phyloP scores from a whole-genome alignment of 768 basidiomycete genomes.

The Russula foetens region DNA sequence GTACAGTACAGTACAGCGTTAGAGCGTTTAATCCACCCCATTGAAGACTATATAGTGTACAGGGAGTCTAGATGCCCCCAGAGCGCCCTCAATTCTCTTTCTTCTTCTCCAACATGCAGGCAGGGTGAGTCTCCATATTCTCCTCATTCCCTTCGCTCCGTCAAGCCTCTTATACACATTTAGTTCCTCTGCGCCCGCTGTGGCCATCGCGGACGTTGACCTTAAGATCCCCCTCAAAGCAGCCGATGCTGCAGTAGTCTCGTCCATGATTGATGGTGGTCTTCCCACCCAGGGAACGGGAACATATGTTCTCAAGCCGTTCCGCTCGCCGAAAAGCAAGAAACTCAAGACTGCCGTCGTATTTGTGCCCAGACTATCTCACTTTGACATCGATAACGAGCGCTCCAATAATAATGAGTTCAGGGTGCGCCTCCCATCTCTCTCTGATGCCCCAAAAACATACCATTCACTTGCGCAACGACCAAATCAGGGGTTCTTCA shows the following conservation, averaged over 20 bases:
- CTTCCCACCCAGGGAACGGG: slow-evolving; percentile 56
- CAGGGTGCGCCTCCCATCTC: slow-evolving; percentile 37
- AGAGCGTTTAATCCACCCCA: background rate
- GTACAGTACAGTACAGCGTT: background rate
- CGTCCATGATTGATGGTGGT: slow-evolving; percentile 19
- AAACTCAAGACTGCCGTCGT: slow-evolving; percentile 77
- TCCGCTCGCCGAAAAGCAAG: slow-evolving; percentile 64
- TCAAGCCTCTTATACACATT: no score
- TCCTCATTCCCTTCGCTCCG: background rate
- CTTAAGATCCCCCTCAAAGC: slow-evolving; percentile 3
- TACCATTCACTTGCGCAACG: background rate
- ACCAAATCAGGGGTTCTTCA: slow-evolving; percentile 72
- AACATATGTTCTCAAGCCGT: slow-evolving; percentile 67
- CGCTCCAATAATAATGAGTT: slow-evolving; percentile 75
- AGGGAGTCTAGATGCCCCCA: no score
- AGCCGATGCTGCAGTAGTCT: background rate
- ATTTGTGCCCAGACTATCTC: slow-evolving; percentile 79
- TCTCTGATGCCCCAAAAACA: background rate
- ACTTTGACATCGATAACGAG: slow-evolving; percentile 77
- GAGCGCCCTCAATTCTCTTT: background rate
- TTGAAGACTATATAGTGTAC: background rate
- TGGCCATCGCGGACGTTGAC: background rate
- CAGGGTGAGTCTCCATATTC: background rate
- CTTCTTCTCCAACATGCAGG: background rate
- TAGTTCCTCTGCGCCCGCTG: background rate